Percentiles rank a stretch among this genome's conserved stretches.
Conservation (phyloP, 768 basidiomycete genomes). For the Pleurotus tuber-regium region DNA sequence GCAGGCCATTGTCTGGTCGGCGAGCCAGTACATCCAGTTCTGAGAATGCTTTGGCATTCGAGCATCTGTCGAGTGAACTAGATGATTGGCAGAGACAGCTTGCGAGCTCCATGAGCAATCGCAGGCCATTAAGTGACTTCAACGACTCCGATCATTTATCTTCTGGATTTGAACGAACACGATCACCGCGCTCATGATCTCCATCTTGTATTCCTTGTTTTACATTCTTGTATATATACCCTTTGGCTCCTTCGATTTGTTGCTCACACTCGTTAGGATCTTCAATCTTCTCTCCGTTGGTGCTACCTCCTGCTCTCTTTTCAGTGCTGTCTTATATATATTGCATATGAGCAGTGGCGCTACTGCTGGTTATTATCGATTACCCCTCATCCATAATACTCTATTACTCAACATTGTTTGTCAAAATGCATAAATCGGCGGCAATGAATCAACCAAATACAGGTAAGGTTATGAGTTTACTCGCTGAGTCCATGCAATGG, state of each 20-base stretch:
- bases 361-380: constrained; percentile 23
- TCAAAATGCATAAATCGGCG: too few relatives aligned
- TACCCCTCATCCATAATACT: constrained; percentile 10
- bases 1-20: constrained; percentile 60
- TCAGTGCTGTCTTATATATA: constrained; percentile 33
- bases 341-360: constrained; percentile 28
- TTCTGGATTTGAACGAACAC: constrained; percentile 48
- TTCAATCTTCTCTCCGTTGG: constrained; percentile 34
- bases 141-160: constrained; percentile 50
- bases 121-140: constrained; percentile 70
- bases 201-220: constrained; percentile 30
- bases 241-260: constrained; percentile 38
- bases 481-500: constrained; percentile 86
- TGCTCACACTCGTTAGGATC: constrained; percentile 59
- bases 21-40: constrained; percentile 78
- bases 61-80: constrained; percentile 75
- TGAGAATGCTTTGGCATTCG: constrained; percentile 75
- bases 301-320: constrained; percentile 27
- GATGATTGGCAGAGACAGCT: constrained; percentile 87
- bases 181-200: constrained; percentile 50
- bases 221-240: constrained; percentile 49
- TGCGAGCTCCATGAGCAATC: constrained; percentile 73
- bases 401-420: constrained; percentile 11
- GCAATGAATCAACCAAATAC: too few relatives aligned
- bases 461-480: constrained; percentile 43